These are phyloP conservation scores for Cercospora sp. DNA, from an alignment of 2,329 filamentous ascomycete genomes.

Conservation along the genomic window DNA sequence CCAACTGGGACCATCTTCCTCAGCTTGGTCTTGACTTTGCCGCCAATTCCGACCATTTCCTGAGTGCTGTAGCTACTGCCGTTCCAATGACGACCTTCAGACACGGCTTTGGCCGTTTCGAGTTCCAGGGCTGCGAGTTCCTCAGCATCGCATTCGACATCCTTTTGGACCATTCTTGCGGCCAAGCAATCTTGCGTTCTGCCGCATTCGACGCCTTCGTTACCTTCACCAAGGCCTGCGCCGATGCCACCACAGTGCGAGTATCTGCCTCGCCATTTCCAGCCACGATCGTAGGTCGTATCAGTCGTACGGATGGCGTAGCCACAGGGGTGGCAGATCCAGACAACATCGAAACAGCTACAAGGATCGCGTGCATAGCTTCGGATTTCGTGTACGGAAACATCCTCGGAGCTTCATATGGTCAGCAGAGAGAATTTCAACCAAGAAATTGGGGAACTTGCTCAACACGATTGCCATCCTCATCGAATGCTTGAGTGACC, in stretches of 20 bases:
- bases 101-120: conserved; percentile 34
- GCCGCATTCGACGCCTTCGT: conserved; percentile 84
- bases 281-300: conserved; percentile 65
- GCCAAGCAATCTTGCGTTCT: conserved; percentile 75
- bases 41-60: conserved; percentile 88
- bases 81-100: conserved; percentile 44
- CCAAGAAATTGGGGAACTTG: conserved; percentile 8
- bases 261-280: conserved; percentile 87
- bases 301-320: conserved; percentile 64
- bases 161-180: conserved; percentile 73
- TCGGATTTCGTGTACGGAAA: conserved; percentile 11
- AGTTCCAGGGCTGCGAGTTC: conserved; percentile 58
- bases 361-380: conserved; percentile 57
- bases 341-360: conserved; percentile 64
- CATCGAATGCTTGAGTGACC: conserved; percentile 34
- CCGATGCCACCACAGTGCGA: conserved; percentile 76
- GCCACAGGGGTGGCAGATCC: conserved; percentile 84
- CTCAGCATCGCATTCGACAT: conserved; percentile 82
- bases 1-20: conserved; percentile 80
- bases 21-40: conserved; percentile 82
- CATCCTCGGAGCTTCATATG: neutral
- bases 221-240: conserved; percentile 83
- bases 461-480: conserved; percentile 18
- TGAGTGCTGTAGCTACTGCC: conserved; percentile 77
- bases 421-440: neutral